A percentile compares a stretch with the other conserved stretches of the same genome.
Conservation (phyloP, 352 stramenopile genomes). For the Pythium dissotocum region DNA sequence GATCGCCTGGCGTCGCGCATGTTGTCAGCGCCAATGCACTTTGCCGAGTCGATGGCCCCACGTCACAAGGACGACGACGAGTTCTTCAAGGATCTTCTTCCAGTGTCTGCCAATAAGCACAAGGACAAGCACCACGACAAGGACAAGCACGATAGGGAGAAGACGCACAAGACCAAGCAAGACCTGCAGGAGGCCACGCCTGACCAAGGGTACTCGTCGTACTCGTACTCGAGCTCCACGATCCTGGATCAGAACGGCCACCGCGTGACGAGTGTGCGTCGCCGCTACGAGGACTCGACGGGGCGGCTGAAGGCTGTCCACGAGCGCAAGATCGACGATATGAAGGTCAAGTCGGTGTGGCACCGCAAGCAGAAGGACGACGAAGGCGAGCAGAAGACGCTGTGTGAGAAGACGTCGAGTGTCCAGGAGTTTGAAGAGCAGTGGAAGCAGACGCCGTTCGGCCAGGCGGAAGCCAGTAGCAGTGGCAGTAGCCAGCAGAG, state of each 20-base stretch:
- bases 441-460: slow-evolving; percentile 69
- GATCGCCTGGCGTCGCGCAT: slow-evolving; percentile 30
- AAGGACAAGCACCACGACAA: slow-evolving; percentile 29
- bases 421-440: slow-evolving; percentile 63
- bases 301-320: slow-evolving; percentile 69
- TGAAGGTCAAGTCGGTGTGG: slow-evolving; percentile 64
- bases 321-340: slow-evolving; percentile 65
- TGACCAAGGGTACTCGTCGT: slow-evolving; percentile 43
- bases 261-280: slow-evolving; percentile 48
- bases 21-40: slow-evolving; percentile 31
- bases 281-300: slow-evolving; percentile 77
- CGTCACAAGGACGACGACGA: slow-evolving; percentile 47
- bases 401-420: slow-evolving; percentile 28
- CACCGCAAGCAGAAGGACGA: slow-evolving; percentile 45
- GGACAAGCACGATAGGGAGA: neutral
- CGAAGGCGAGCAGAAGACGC: slow-evolving; percentile 53
- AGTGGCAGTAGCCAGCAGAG: neutral
- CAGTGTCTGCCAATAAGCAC: too few species aligned
- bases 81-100: slow-evolving; percentile 67
- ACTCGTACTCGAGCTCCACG: slow-evolving; percentile 66
- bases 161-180: slow-evolving; percentile 10
- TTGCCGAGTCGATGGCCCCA: slow-evolving; percentile 31
- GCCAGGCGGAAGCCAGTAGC: slow-evolving; percentile 34
- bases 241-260: slow-evolving; percentile 57
- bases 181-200: slow-evolving; percentile 4